Evolutionary conservation across 441 rosid species (phyloP).

Genomic region (Hypseocharis bilobata): DNA sequence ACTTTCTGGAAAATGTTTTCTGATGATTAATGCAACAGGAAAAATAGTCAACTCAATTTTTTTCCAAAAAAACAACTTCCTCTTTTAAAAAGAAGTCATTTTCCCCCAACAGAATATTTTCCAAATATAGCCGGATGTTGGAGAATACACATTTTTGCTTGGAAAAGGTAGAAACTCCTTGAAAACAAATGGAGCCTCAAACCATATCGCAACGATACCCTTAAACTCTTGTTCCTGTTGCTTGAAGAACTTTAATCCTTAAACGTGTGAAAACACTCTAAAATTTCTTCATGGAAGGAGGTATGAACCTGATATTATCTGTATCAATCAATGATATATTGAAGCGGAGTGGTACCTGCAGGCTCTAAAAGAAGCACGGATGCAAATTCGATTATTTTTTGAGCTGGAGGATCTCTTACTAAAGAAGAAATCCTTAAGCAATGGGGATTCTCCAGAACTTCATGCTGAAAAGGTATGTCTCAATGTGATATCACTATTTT

Average conservation of each 20-base stretch:
- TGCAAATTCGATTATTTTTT: constrained; percentile 49
- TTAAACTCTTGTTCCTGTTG: too few relatives aligned
- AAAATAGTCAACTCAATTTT: not conserved
- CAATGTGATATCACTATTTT: not conserved
- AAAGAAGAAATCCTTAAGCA: constrained; percentile 54
- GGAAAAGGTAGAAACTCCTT: not conserved
- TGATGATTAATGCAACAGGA: not conserved
- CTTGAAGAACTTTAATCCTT: not conserved
- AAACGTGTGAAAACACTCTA: not conserved
- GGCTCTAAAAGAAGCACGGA: constrained; percentile 59
- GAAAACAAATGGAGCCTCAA: not conserved
- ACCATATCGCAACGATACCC: not conserved
- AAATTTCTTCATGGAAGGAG: not conserved
- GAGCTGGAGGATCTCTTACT: constrained; percentile 58
- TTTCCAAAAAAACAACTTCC: not conserved
- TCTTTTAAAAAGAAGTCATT: not conserved
- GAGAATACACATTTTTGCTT: not conserved
- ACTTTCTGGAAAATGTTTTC: not conserved
- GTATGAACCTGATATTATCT: not conserved
- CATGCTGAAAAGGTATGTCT: constrained; percentile 59
- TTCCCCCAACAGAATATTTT: not conserved
- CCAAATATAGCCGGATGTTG: not conserved
- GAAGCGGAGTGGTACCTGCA: constrained; percentile 25
- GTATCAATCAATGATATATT: not conserved
- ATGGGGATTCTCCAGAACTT: constrained; percentile 52